A percentile compares a stretch with the other conserved stretches of the same genome.
Conservation (phyloP, 768 basidiomycete species). For the Paxillus rubicundulus region DNA sequence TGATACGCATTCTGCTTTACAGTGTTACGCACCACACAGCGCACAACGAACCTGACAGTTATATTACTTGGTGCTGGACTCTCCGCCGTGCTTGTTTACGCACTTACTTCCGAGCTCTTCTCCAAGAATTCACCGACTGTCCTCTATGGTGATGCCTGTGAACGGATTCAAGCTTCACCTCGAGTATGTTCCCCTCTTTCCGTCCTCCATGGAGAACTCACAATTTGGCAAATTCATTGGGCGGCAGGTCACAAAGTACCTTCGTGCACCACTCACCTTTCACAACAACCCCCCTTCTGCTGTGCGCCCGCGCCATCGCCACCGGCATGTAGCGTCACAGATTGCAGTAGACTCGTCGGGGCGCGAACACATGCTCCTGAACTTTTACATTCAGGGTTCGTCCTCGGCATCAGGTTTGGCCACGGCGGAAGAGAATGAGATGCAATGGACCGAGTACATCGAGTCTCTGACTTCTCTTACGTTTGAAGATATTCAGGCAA, state of each 20-base stretch:
- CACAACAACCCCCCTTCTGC: slow-evolving; percentile 82
- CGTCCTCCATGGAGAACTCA: neutral
- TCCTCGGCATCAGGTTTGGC: slow-evolving; percentile 32
- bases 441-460: slow-evolving; percentile 33
- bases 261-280: slow-evolving; percentile 67
- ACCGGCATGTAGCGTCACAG: slow-evolving; percentile 78
- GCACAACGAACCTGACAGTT: slow-evolving; percentile 51
- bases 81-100: slow-evolving; percentile 70
- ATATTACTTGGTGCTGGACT: slow-evolving; percentile 78
- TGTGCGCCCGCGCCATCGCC: slow-evolving; percentile 74
- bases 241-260: slow-evolving; percentile 62
- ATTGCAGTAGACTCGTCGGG: slow-evolving; percentile 70
- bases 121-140: slow-evolving; percentile 88
- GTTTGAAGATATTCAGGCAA: slow-evolving; percentile 53
- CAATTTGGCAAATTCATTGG: neutral
- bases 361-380: slow-evolving; percentile 80
- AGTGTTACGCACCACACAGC: slow-evolving; percentile 54
- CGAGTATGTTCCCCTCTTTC: slow-evolving; percentile 34
- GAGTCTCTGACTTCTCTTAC: slow-evolving; percentile 53
- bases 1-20: slow-evolving; percentile 14
- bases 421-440: slow-evolving; percentile 24
- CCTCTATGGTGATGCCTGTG: slow-evolving; percentile 61
- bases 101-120: slow-evolving; percentile 78
- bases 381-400: slow-evolving; percentile 74
- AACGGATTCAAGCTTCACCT: slow-evolving; percentile 46